phyloP scores from a whole-genome alignment of 108 stramenopile species.

The Mediolabrus comicus region DNA sequence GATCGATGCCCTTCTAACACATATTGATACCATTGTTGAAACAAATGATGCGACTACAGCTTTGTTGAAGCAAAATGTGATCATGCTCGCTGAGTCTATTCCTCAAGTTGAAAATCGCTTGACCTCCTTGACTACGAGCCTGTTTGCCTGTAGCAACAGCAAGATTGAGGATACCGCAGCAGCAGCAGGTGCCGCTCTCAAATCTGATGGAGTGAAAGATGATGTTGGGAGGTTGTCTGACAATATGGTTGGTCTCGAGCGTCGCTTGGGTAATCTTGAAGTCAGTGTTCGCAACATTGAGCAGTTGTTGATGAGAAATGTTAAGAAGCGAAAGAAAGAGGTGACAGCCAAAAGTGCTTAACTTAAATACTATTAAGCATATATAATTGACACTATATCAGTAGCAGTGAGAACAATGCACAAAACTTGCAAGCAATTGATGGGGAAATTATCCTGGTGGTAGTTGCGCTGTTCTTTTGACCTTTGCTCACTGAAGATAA shows the following conservation, averaged over 20 bases:
- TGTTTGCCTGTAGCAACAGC: too few species aligned
- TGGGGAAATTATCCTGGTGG: too few species aligned
- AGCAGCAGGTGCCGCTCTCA: background rate
- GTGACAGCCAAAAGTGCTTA: background rate
- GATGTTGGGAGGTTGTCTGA: background rate
- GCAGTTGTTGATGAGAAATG: background rate
- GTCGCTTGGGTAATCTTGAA: constrained; percentile 1
- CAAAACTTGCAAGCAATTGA: too few species aligned
- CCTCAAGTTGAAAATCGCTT: background rate
- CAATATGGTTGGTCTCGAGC: background rate
- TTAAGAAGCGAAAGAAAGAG: background rate
- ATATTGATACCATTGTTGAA: background rate
- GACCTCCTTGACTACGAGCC: background rate
- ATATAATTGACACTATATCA: too few species aligned
- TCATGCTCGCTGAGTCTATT: background rate
- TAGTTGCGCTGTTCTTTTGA: too few species aligned
- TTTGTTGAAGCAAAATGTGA: background rate
- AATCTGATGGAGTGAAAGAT: background rate
- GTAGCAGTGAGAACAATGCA: too few species aligned
- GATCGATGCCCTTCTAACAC: background rate
- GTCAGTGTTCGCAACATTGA: constrained; percentile 7
- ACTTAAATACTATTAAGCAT: too few species aligned
- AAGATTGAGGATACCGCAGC: background rate
- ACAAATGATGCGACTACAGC: background rate
- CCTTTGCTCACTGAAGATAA: too few species aligned